Percentiles rank a stretch among this genome's conserved stretches.
phyloP scores from a whole-genome alignment of 306 rosid genomes.

The Prunus fruticosa region DNA sequence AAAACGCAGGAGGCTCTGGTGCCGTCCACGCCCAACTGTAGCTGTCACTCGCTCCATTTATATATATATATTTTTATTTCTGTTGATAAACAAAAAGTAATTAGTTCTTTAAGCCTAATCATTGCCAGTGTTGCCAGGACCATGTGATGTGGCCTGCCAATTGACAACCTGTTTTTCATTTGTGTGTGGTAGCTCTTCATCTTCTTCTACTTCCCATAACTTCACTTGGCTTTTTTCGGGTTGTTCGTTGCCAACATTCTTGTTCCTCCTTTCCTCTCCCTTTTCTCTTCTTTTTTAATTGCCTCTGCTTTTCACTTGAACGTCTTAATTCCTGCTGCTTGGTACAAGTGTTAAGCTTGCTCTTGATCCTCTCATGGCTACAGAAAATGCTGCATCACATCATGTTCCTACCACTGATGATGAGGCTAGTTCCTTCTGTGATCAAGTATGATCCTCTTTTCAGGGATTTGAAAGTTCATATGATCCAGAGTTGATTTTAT shows the following conservation, averaged over 20 bases:
- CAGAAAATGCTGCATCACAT: slow-evolving; percentile 40
- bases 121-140: slow-evolving; percentile 38
- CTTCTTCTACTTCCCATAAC: slow-evolving; percentile 32
- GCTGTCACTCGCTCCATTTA: slow-evolving; percentile 31
- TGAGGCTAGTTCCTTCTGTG: slow-evolving; percentile 42
- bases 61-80: slow-evolving; percentile 1
- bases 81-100: slow-evolving; percentile 28
- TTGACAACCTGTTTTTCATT: slow-evolving; percentile 50
- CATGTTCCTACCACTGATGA: slow-evolving; percentile 46
- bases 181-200: slow-evolving; percentile 6
- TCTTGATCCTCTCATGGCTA: slow-evolving; percentile 45
- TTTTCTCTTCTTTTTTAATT: not conserved
- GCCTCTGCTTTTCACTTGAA: slow-evolving; percentile 12
- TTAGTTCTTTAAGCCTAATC: slow-evolving; percentile 42
- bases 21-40: slow-evolving; percentile 36
- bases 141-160: not conserved
- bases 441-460: not conserved
- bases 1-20: slow-evolving; percentile 38
- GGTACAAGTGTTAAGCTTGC: slow-evolving; percentile 8
- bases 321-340: slow-evolving; percentile 16
- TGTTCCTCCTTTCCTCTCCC: slow-evolving; percentile 34
- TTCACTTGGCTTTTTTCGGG: slow-evolving; percentile 28
- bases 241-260: slow-evolving; percentile 70
- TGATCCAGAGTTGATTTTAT: not conserved
- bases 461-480: not conserved